Base-by-base conservation (phyloP, 305 asterid genomes). In the Coffea humblotiana region DNA sequence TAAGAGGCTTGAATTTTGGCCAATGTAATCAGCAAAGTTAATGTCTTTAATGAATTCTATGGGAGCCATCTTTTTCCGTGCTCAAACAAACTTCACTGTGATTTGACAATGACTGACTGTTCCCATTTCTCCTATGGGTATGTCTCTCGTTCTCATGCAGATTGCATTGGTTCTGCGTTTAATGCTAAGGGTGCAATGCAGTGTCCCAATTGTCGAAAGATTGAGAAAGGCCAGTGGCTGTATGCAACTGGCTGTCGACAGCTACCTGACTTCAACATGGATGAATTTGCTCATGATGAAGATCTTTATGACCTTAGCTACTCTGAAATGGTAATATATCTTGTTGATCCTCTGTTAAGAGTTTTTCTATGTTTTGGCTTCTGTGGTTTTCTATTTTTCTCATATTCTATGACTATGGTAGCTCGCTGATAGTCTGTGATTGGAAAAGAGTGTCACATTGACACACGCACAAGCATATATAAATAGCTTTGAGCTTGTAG, bases 121-220 rank as follows among this genome's bases (percentile, higher is more conserved):
- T 51, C 23, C 12, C 45, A 2, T 29, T 60, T 61, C 71, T 47
- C 23, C 35, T 80, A 52, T 19, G 72, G 54, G 77, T 71, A 23
- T 61, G 27, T 81, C 45, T 77, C 75, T 47, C 8, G 37, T 54
- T 40, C 47, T 48, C 67, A 40, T 72, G 35, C 84, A 83, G 86
- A 83, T 87, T 83, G 85, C 75, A 81, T 86, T 63, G 83, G 84
- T 72, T 77, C 84, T 84, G 86, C 86, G 75, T 94, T 94, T 84
- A 94, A 94, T 82, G 69, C 80, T 19, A 92, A 94, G 85, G 98
- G 97, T 81, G 90, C 92, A 69, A 94, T 94, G 98, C 96, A 92
- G 88, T 94, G 98, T 81, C 98, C 97, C 77, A 94, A 94, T 88
- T 94, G 98, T 85, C 92, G 98, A 67, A 91, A 94, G 85, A 87